Evolutionary conservation across 192 early-diverging fungal species (phyloP).

Genomic region (Coemansia furcata): DNA sequence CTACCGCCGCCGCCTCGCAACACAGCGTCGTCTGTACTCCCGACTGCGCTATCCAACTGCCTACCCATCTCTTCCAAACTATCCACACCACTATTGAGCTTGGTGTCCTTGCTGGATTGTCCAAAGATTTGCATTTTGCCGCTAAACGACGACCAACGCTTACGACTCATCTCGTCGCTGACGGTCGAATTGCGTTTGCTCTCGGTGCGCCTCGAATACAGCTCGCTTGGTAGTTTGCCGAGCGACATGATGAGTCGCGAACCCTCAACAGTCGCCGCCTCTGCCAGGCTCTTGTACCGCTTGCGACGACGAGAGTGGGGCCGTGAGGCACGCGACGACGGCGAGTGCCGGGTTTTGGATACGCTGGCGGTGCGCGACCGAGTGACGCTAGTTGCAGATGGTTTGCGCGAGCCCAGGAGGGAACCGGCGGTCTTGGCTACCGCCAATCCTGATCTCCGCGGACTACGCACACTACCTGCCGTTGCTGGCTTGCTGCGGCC

Average conservation of each 20-base stretch:
- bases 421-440: slow-evolving; percentile 4
- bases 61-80: not conserved
- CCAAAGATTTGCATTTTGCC: not conserved
- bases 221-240: slow-evolving; percentile 19
- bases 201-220: slow-evolving; percentile 15
- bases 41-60: not conserved
- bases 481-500: not conserved
- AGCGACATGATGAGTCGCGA: slow-evolving; percentile 40
- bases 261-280: slow-evolving; percentile 39
- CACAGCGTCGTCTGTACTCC: not conserved
- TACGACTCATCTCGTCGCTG: not conserved
- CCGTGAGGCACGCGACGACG: not conserved
- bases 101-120: not conserved
- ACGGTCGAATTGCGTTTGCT: slow-evolving; percentile 11
- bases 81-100: not conserved
- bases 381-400: not conserved
- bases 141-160: slow-evolving; percentile 20
- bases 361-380: not conserved
- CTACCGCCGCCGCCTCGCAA: not conserved
- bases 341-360: not conserved
- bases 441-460: slow-evolving; percentile 2
- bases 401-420: slow-evolving; percentile 6
- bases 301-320: not conserved
- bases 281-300: slow-evolving; percentile 47
- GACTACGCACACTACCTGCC: not conserved